A percentile compares a stretch with the other conserved stretches of the same genome.
phyloP scores from a whole-genome alignment of 371 early-diverging fungal species.

The Lichtheimia corymbifera region DNA sequence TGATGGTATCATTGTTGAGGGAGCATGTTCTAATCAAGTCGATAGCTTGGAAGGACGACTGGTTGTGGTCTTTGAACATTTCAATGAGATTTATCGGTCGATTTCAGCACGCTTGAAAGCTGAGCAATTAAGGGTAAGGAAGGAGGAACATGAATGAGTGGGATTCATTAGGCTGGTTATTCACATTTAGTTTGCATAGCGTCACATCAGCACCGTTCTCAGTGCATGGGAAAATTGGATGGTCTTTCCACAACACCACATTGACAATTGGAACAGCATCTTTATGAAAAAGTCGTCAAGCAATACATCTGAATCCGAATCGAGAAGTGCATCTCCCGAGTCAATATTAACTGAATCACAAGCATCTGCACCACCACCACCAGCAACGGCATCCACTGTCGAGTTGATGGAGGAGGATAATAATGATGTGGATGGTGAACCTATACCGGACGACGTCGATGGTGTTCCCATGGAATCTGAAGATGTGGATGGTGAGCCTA shows the following conservation, averaged over 20 bases:
- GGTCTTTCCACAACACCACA: conserved; percentile 77
- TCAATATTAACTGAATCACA: not conserved
- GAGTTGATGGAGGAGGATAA: conserved; percentile 17
- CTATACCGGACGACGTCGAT: conserved; percentile 32
- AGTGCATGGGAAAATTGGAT: conserved; percentile 89
- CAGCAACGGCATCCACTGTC: not conserved
- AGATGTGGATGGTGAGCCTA: conserved; percentile 34
- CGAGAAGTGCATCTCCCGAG: conserved; percentile 3
- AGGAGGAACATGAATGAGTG: not conserved
- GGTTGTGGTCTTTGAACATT: conserved; percentile 67
- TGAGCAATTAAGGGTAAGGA: conserved; percentile 74
- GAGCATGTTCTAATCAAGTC: not conserved
- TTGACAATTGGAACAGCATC: conserved; percentile 51
- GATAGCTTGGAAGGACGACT: conserved; percentile 69
- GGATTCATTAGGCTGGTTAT: not conserved
- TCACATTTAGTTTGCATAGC: conserved; percentile 25
- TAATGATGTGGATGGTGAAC: conserved; percentile 35
- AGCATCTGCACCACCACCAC: not conserved
- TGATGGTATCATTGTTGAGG: not conserved
- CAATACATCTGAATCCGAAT: conserved; percentile 7
- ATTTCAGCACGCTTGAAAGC: conserved; percentile 79
- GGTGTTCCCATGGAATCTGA: conserved; percentile 35
- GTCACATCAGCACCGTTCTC: conserved; percentile 65
- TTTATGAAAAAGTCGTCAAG: conserved; percentile 27
- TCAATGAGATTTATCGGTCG: conserved; percentile 66